phyloP scores from a whole-genome alignment of 1,139 yeast species.

The Yarrowia galli region DNA sequence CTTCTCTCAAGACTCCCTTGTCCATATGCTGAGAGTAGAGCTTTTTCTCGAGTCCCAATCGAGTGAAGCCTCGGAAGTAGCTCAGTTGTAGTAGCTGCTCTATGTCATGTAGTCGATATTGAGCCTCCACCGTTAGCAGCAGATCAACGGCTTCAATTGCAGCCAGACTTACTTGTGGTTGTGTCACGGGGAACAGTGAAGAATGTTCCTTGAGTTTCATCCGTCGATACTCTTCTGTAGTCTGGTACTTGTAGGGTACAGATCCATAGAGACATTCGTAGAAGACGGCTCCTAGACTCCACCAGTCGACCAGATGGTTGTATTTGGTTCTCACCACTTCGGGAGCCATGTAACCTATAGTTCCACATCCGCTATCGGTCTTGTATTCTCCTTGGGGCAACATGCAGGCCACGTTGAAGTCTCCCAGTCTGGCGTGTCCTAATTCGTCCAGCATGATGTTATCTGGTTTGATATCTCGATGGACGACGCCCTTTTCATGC shows the following conservation, averaged over 20 bases:
- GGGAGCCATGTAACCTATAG: slow-evolving; percentile 91
- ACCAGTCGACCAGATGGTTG: slow-evolving; percentile 75
- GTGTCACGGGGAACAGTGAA: slow-evolving; percentile 10
- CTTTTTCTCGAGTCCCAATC: slow-evolving; percentile 27
- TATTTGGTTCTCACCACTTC: slow-evolving; percentile 57
- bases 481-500: slow-evolving; percentile 68
- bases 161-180: slow-evolving; percentile 18
- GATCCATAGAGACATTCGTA: slow-evolving; percentile 82
- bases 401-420: slow-evolving; percentile 62
- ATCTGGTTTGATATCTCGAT: slow-evolving; percentile 75
- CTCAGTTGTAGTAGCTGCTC: slow-evolving; percentile 24
- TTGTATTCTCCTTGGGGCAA: slow-evolving; percentile 41
- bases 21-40: slow-evolving; percentile 27
- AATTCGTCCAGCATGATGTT: slow-evolving; percentile 69
- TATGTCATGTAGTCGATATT: not conserved
- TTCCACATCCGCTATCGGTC: slow-evolving; percentile 55
- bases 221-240: slow-evolving; percentile 39
- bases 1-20: slow-evolving; percentile 8
- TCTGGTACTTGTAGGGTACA: slow-evolving; percentile 68
- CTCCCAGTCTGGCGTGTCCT: slow-evolving; percentile 76
- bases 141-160: slow-evolving; percentile 26
- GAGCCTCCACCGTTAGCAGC: slow-evolving; percentile 5
- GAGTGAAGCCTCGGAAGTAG: slow-evolving; percentile 27
- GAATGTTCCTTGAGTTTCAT: slow-evolving; percentile 20
- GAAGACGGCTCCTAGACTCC: slow-evolving; percentile 87